Evolutionary conservation across 257 asterid species (phyloP), one percentile per base, ranked within the genome.

Genomic region (Parsonsia alboflavescens): DNA sequence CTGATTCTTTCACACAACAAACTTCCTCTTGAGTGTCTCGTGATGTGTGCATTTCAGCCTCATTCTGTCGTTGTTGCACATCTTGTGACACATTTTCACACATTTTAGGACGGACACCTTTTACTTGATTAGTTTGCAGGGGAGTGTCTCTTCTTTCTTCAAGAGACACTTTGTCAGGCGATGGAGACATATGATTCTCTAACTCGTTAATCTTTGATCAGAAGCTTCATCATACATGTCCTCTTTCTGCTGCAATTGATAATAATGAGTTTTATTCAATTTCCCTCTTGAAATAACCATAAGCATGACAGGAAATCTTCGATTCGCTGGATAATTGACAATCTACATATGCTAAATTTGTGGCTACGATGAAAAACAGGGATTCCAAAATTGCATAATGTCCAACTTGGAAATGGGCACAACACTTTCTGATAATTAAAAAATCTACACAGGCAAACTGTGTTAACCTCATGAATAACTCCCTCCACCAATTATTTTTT

Each of bases 201-300:
- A 42, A 11, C 26, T 10, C 9, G 6, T 45, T 50, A 44, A 57
- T 11, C 53, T 75, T 73, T 28, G 16, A 66, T 52, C 58, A 41
- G 30, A 56, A 64, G 15, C 64, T 41, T 16, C 48, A 68, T 57
- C 19, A 24, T 46, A 56, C 22, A 45, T 62, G 19, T 61, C 73
- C 53, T 52, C 69, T 49, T 68, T 59, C 73, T 6, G 76, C 77
- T 70, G 83, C 80, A 82, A 79, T 21, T 72, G 57, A 58, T 74
- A 76, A 62, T 81, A 76, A 72, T 75, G 64, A 82, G 76, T 81
- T 72, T 78, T 82, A 80, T 68, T 77, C 45, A 74, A 54, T 42
- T 71, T 26, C 68, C 83, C 80, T 76, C 64, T 66, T 12, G 77
- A 19, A 56, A 77, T 81, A 83, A 79, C 85, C 80, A 82, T 68